Evolutionary conservation across 345 rosid genomes (phyloP), one percentile per base, ranked within the genome.

Genomic region (Citrus unshiu): DNA sequence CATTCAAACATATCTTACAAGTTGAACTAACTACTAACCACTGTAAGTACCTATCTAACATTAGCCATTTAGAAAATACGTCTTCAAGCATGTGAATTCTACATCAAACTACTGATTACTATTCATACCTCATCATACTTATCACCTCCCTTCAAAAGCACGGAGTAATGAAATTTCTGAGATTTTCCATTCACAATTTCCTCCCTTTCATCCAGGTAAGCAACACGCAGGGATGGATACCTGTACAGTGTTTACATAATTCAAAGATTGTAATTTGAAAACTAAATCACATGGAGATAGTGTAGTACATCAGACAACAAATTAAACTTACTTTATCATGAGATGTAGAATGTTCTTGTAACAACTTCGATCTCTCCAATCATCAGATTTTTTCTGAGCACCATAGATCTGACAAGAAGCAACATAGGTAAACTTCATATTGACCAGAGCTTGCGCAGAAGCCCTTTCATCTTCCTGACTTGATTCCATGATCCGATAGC

Each of bases 381-480:
- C 93, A 77, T 81, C 72, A 9, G 98, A 88, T 84, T 91, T 91
- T 86, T 94, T 96, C 80, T 96, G 98, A 84, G 80, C 80, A 35
- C 99, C 99, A 86, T 96, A 96, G 39, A 94, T 40, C 80, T 96
- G 99, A 90, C 99, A 96, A 49, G 99, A 96, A 84, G 94, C 98
- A 71, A 96, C 98, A 81, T 94, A 96, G 54, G 98, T 94, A 86
- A 94, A 94, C 89, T 96, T 96, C 85, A 96, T 57, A 87, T 93
- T 90, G 22, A 93, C 97, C 73, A 93, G 87, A 82, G 99, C 98
- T 74, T 85, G 86, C 32, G 89, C 49, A 40, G 13, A 40, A 40
- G 49, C 77, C 79, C 68, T 81, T 7, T n/a, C 84, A 43, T 75
- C 73, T 51, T 72, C 83, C 76, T 80, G 88, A 59, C 66, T 70